Conservation (phyloP, 164 flowering plant species). For the Kalanchoe fedtschenkoi region DNA sequence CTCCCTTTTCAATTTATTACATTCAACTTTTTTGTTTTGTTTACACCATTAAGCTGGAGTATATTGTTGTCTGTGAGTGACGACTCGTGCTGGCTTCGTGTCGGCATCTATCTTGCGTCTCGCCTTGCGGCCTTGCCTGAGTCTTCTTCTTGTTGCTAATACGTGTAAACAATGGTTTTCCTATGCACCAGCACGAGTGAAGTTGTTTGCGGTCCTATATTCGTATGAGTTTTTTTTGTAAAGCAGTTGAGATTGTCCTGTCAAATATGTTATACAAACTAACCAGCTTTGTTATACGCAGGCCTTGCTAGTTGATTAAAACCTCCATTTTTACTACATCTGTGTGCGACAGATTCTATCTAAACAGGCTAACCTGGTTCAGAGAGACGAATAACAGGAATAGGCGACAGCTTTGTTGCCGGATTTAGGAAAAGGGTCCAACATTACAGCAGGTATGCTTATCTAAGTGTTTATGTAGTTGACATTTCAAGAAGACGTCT, state of each 20-base stretch:
- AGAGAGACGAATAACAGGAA: no score
- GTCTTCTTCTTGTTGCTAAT: no score
- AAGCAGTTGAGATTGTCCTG: background rate
- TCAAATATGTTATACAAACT: background rate
- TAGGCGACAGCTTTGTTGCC: background rate
- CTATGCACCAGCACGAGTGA: no score
- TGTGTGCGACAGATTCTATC: background rate
- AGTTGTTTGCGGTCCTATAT: background rate
- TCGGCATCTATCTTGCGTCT: no score
- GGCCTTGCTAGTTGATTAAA: constrained; percentile 3
- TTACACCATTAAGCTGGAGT: no score
- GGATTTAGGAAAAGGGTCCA: constrained; percentile 2
- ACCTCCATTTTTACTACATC: background rate
- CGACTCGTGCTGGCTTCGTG: no score
- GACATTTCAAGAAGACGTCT: background rate
- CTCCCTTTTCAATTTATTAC: background rate
- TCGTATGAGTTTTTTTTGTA: background rate
- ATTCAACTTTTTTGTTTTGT: background rate
- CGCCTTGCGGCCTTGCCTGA: no score
- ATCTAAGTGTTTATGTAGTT: background rate
- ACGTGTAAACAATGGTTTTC: no score
- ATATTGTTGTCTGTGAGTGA: no score
- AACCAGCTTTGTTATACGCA: background rate
- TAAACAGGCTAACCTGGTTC: background rate
- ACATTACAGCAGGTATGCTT: background rate